phyloP scores from a whole-genome alignment of 352 stramenopile species.

The Saprolegnia diclina region DNA sequence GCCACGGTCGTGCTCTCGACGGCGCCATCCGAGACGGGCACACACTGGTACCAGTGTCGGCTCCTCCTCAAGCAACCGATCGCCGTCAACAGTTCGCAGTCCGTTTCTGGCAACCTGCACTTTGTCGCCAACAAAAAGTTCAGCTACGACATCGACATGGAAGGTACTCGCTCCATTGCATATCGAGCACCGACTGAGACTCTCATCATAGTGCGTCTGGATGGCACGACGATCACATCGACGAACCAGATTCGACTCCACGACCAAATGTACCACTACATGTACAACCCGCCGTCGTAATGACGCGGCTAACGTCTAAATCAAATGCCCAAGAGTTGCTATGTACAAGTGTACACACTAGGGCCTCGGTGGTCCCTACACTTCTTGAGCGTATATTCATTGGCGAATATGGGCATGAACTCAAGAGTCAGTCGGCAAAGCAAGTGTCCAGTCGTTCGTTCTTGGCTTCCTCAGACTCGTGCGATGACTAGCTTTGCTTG shows the following conservation, averaged over 20 bases:
- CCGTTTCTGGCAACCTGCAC: constrained; percentile 80
- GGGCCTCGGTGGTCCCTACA: too few relatives aligned
- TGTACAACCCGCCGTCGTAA: constrained; percentile 36
- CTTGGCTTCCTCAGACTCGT: too few relatives aligned
- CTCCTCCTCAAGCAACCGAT: constrained; percentile 87
- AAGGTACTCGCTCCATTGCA: constrained; percentile 36
- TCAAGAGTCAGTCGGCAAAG: too few relatives aligned
- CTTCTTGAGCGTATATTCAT: too few relatives aligned
- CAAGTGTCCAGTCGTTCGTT: too few relatives aligned
- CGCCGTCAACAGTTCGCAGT: constrained; percentile 87
- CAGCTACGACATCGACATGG: constrained; percentile 92
- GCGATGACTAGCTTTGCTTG: too few relatives aligned
- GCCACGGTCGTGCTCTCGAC: constrained; percentile 83
- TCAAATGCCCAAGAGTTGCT: too few relatives aligned
- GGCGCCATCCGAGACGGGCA: constrained; percentile 57
- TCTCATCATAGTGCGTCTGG: constrained; percentile 56
- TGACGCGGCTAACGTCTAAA: too few relatives aligned
- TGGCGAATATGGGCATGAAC: too few relatives aligned
- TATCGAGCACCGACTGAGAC: background rate
- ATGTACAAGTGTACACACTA: too few relatives aligned
- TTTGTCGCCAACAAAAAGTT: constrained; percentile 95
- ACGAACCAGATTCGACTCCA: constrained; percentile 87
- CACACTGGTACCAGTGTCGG: constrained; percentile 92
- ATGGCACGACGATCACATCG: constrained; percentile 81
- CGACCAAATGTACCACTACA: constrained; percentile 95